These are phyloP conservation scores for Cutaneotrichosporon cyanovorans DNA, from an alignment of 1,284 basidiomycete genomes.

Conservation along the genomic window DNA sequence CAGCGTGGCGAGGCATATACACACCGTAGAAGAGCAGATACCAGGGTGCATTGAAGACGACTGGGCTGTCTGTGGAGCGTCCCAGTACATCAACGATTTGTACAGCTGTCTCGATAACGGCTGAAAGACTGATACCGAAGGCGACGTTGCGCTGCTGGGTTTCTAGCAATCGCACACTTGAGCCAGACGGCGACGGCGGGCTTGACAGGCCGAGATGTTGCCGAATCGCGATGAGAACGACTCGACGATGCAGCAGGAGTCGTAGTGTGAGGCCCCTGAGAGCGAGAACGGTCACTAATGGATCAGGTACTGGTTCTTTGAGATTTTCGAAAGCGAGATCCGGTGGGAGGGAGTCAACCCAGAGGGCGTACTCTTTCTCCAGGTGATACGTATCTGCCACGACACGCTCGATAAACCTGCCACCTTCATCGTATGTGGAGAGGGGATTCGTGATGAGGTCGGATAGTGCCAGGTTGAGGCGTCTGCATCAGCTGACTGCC, in stretches of 20 bases:
- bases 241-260: conserved; percentile 17
- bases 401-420: conserved; percentile 4
- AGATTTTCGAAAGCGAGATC: conserved; percentile 1
- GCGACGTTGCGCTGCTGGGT: conserved; percentile 8
- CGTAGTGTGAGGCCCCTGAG: conserved; percentile 16
- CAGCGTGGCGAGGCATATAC: not conserved
- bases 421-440: not conserved
- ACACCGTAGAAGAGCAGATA: conserved; percentile 21
- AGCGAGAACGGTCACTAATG: conserved; percentile 9
- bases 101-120: conserved; percentile 16
- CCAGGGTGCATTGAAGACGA: conserved; percentile 13
- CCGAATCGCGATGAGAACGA: conserved; percentile 13
- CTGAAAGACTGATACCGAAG: conserved; percentile 11
- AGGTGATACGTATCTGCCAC: conserved; percentile 5
- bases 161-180: conserved; percentile 7
- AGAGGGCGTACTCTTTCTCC: conserved; percentile 16
- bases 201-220: conserved; percentile 4
- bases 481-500: conserved; percentile 1
- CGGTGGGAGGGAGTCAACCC: conserved; percentile 7
- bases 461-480: conserved; percentile 13
- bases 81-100: conserved; percentile 11
- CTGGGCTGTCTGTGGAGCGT: not conserved
- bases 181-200: not conserved
- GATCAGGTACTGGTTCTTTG: not conserved
- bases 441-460: conserved; percentile 13